Base-by-base conservation (phyloP, 2,329 filamentous ascomycete genomes). In the Huntiella omanensis region DNA sequence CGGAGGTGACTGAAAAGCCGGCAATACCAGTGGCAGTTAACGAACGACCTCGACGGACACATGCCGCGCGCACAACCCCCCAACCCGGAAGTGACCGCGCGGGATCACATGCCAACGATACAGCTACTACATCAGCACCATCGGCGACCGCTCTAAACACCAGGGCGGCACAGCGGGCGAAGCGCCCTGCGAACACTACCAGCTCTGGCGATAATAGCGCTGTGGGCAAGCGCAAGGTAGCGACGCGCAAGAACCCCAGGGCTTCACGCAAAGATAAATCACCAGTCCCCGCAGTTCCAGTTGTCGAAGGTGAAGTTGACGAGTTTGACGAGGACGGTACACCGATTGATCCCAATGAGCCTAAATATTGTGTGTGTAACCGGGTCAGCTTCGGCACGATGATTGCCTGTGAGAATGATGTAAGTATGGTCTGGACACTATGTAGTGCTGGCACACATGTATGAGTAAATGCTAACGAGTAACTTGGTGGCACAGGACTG, bases 371-470 rank as follows among this genome's bases (percentile, higher is more conserved):
- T 57, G 60, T 80, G 46, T 91, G 83, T 60, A 80, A 83, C 54
- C 69, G 83, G 49, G 80, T 91, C 45, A 85, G 80, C 58, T 87
- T 79, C 57, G 83, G 83, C 45, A 77, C 71, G 15, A 91, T 91
- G 83, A 83, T 91, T 57, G 73, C 75, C 50, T 91, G 83, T 60
- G 83, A 88, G 56, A 85, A 85, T 55, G 78, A 83, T 61, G 79
- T 83, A 64, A 73, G 75, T 64, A 19, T n/a, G 8, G 22, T 28
- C 8, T 28, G 22, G 7, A 28, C 22, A 28, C 8, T 3, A 28
- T 28, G 22, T 28, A 10, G 22, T 28, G 22, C 22, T 15, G 16
- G 10, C 37, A 40, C 37, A 11, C 36, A 12, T 46, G 28, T 12
- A n/a, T 11, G 28, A 33, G 13, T 38, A 40, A 17, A 28, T 10